Conservation (phyloP, 1,284 basidiomycete genomes). For the Sporisorium exsertum region DNA sequence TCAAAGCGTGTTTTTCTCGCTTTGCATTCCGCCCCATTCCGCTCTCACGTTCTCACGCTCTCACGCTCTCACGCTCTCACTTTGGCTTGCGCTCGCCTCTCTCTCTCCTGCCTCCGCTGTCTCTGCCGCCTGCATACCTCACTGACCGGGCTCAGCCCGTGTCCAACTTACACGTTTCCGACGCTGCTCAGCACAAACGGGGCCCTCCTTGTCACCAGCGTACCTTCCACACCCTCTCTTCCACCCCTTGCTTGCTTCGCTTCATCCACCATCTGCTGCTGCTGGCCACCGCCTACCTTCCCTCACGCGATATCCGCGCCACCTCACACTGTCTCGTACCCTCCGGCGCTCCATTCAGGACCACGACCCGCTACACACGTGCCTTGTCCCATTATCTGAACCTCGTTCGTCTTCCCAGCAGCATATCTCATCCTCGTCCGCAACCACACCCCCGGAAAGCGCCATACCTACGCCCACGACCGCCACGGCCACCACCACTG, state of each 20-base stretch:
- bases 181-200: neutral
- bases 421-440: neutral
- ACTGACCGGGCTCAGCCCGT: neutral
- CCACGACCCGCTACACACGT: neutral
- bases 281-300: neutral
- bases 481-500: neutral
- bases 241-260: conserved; percentile 5
- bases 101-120: neutral
- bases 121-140: conserved; percentile 1
- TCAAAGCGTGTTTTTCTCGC: neutral
- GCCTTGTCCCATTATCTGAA: neutral
- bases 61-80: too few species aligned
- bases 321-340: neutral
- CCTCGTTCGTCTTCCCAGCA: neutral
- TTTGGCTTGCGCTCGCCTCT: too few species aligned
- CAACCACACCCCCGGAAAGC: neutral
- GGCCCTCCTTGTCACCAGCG: neutral
- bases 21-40: conserved; percentile 9
- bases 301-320: neutral
- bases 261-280: neutral
- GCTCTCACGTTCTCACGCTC: neutral
- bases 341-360: neutral
- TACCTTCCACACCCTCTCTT: neutral
- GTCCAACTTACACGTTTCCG: neutral
- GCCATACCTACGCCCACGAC: neutral